Base-by-base conservation (phyloP, 2,329 filamentous ascomycete species). In the Penicillium sp. region DNA sequence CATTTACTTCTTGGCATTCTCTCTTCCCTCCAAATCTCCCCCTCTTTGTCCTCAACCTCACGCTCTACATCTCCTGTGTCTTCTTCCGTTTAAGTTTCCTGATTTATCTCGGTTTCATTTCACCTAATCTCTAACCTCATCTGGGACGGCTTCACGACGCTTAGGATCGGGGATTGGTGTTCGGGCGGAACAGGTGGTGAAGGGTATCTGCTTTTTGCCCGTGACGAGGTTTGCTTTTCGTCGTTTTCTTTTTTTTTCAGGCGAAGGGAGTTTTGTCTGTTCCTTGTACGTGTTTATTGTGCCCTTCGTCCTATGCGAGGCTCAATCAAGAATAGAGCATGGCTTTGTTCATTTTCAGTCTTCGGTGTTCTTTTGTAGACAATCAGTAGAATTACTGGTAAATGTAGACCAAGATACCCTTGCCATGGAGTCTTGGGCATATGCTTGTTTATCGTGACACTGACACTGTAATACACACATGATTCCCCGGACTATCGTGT, bases 11-110 rank as follows among this genome's bases (percentile, higher is more conserved):
- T 47, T 39, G 31, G 42, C 42, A n/a, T 29, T 31, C 23, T 23
- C 27, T 66, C 60, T 65, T 57, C 61, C 56, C 45, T 56, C 59
- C 42, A 31, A 21, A 19, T 35, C 33, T 41, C 33, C 41, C 43
- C 51, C 48, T 42, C 21, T 50, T 41, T 60, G 25, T 61, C 43
- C 45, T 53, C 56, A 69, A 72, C 73, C 31, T 36, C 39, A 47
- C 50, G 73, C 71, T 70, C 73, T 70, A 69, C 68, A 69, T 70
- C 72, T 74, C 51, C 48, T 48, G 53, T 49, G 64, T 59, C 60
- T 62, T 60, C 58, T 57, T 58, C 41, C 60, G 55, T 63, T 66
- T 66, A 58, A 62, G 57, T 61, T 61, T 64, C 57, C 58, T 58
- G 60, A 58, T 62, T 59, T 56, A 55, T 66, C 62, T 67, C 62